A percentile compares a stretch with the other conserved stretches of the same genome.
phyloP scores from a whole-genome alignment of 495 filamentous ascomycete species.

The Geopyxis carbonaria region DNA sequence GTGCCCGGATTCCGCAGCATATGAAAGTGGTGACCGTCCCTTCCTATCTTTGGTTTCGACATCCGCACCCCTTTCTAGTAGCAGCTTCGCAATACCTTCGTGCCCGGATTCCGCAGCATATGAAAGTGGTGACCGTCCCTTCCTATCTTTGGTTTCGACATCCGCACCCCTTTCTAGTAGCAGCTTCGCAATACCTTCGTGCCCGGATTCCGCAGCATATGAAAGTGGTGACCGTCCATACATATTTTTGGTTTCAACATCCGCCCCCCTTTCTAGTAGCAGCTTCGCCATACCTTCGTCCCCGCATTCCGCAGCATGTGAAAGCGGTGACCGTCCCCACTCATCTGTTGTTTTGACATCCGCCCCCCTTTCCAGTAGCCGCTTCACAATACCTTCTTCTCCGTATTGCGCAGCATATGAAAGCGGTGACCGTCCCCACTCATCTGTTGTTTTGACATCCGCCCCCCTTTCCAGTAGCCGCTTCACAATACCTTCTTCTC shows the following conservation, averaged over 20 bases:
- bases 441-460: too few species aligned
- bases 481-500: too few species aligned
- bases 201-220: slow-evolving; percentile 12
- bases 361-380: slow-evolving; percentile 5
- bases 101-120: slow-evolving; percentile 17
- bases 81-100: not conserved
- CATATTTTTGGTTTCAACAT: slow-evolving; percentile 13
- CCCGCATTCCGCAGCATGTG: slow-evolving; percentile 10
- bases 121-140: slow-evolving; percentile 18
- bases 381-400: not conserved
- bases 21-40: slow-evolving; percentile 19
- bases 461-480: too few species aligned
- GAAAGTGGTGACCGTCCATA: slow-evolving; percentile 20
- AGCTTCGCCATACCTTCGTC: slow-evolving; percentile 9
- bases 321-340: slow-evolving; percentile 3
- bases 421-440: too few species aligned
- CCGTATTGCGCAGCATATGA: not conserved
- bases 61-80: not conserved
- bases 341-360: slow-evolving; percentile 5
- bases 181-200: not conserved
- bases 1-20: slow-evolving; percentile 15
- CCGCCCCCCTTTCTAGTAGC: slow-evolving; percentile 14
- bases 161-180: slow-evolving; percentile 1
- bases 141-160: too few species aligned
- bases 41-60: slow-evolving; percentile 1